Conservation (phyloP, 179 eudicot genomes). For the Carnegiea gigantea region DNA sequence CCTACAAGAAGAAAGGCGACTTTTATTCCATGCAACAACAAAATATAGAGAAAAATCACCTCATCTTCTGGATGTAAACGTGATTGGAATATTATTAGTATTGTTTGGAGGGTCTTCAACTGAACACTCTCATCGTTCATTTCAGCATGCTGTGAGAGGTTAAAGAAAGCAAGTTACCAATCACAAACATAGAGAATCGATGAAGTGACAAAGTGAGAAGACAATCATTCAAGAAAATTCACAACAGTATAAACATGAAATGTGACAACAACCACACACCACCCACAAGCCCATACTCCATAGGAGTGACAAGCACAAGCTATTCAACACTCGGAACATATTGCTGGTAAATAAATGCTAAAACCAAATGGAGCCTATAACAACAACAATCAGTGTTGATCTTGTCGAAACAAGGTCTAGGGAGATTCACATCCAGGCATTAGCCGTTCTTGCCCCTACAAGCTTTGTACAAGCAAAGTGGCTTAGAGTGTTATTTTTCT, state of each 20-base stretch:
- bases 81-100: constrained; percentile 88
- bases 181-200: neutral
- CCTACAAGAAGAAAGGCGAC: neutral
- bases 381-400: neutral
- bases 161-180: constrained; percentile 14
- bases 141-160: constrained; percentile 78
- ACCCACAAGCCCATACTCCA: neutral
- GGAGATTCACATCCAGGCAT: neutral
- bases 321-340: neutral
- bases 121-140: constrained; percentile 94
- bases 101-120: constrained; percentile 92
- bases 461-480: neutral
- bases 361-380: neutral
- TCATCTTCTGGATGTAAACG: constrained; percentile 83
- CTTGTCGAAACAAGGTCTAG: neutral
- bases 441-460: neutral
- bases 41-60: constrained; percentile 42
- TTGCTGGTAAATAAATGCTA: neutral
- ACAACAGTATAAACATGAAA: neutral
- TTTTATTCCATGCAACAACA: neutral
- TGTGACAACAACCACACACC: neutral
- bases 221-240: neutral
- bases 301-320: neutral
- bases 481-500: no score
- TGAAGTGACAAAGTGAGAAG: neutral